Conservation (phyloP, 768 basidiomycete genomes). For the Naganishia vaughanmartiniae region DNA sequence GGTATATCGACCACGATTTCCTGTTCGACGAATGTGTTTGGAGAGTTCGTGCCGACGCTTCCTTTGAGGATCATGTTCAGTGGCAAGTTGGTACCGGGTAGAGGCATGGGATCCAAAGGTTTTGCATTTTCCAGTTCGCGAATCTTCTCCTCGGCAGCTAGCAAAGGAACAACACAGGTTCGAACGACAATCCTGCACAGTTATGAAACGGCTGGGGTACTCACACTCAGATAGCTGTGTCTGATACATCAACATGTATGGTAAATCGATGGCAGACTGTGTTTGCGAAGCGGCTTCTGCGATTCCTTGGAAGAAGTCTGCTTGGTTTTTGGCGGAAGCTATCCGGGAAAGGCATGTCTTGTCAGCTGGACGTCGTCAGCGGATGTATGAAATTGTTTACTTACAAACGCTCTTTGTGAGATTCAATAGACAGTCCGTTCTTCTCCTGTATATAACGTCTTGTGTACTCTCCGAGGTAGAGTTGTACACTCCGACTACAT, state of each 20-base stretch:
- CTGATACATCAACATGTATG: slow-evolving; percentile 21
- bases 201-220: neutral
- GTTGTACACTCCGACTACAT: neutral
- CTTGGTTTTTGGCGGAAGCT: slow-evolving; percentile 20
- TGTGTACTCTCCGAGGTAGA: neutral
- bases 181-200: neutral
- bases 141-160: slow-evolving; percentile 18
- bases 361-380: neutral
- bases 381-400: neutral
- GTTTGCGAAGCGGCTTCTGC: neutral
- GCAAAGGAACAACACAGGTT: too few species aligned
- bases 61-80: slow-evolving; percentile 10
- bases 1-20: slow-evolving; percentile 18
- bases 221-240: slow-evolving; percentile 13
- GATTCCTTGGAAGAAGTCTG: slow-evolving; percentile 22
- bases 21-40: neutral
- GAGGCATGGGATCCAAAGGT: slow-evolving; percentile 20
- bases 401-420: slow-evolving; percentile 11
- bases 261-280: slow-evolving; percentile 14
- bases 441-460: slow-evolving; percentile 17
- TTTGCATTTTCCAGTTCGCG: slow-evolving; percentile 16
- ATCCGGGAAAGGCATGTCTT: neutral
- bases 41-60: slow-evolving; percentile 8
- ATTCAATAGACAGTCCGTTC: slow-evolving; percentile 14
- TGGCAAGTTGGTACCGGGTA: slow-evolving; percentile 10